Evolutionary conservation across 1,139 yeast genomes (phyloP).

Genomic region (Pichiaceae sp.): DNA sequence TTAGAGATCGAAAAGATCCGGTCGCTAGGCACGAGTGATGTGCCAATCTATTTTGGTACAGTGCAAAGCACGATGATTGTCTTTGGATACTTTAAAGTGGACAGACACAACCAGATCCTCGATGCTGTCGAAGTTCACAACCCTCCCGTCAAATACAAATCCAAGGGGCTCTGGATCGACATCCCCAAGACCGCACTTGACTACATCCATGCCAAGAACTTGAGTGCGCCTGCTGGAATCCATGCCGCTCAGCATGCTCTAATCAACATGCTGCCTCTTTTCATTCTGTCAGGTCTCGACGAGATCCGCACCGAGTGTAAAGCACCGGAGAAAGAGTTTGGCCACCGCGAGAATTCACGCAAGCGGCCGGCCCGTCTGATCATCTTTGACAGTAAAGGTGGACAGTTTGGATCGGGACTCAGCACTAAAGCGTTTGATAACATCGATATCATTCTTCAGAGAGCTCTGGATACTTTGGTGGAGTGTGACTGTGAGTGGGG

Average conservation of each 20-base stretch:
- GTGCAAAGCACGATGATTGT: slow-evolving; percentile 67
- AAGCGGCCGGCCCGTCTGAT: slow-evolving; percentile 80
- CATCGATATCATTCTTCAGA: slow-evolving; percentile 52
- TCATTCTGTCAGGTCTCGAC: slow-evolving; percentile 53
- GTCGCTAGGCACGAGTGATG: slow-evolving; percentile 43
- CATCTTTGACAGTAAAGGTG: slow-evolving; percentile 79
- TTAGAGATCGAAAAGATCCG: slow-evolving; percentile 58
- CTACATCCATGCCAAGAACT: slow-evolving; percentile 41
- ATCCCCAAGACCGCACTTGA: slow-evolving; percentile 60
- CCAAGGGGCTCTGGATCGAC: slow-evolving; percentile 91
- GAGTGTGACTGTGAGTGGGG: slow-evolving; percentile 79
- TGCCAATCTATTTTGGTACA: slow-evolving; percentile 69
- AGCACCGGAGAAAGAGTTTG: slow-evolving; percentile 93
- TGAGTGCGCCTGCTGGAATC: slow-evolving; percentile 83
- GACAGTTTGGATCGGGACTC: slow-evolving; percentile 69
- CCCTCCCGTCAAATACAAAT: slow-evolving; percentile 62
- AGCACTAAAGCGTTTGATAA: slow-evolving; percentile 73
- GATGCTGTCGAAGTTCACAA: slow-evolving; percentile 91
- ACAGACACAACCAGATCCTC: slow-evolving; percentile 63
- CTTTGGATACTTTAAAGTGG: slow-evolving; percentile 88
- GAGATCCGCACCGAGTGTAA: slow-evolving; percentile 91
- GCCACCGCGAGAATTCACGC: slow-evolving; percentile 57
- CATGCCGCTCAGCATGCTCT: slow-evolving; percentile 94
- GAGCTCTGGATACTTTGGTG: slow-evolving; percentile 50
- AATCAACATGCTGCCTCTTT: slow-evolving; percentile 64